Base-by-base conservation (phyloP, 2,329 filamentous ascomycete species). In the Aspergillus neoniger region DNA sequence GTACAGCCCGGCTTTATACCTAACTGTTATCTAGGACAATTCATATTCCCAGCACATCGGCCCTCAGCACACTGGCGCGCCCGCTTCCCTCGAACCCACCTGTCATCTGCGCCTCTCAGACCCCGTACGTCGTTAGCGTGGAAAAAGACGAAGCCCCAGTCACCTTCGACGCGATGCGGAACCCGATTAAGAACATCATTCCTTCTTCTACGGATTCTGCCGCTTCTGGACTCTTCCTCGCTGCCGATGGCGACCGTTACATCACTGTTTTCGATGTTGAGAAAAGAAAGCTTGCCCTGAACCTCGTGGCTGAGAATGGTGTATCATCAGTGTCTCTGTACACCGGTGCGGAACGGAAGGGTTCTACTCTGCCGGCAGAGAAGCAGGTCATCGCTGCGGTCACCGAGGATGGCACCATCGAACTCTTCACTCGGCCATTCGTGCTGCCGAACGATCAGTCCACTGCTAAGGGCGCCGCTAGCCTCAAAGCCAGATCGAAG, bases 361-460 rank as follows among this genome's bases (percentile, higher is more conserved):
- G 61, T 25, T 61, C 62, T 15, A 23, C 63, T 28, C 48, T 62
- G 38, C 61, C 66, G 14, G 53, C 66, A 17, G 74, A 77, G 64
- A 76, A 78, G 53, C 79, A 80, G 59, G 64, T 79, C 7, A 74
- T 84, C 41, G 77, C 77, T 28, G 80, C 73, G 19, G 74, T 83
- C 32, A 82, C 80, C 21, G 74, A 77, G 43, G 78, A 82, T 64
- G 81, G 82, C 51, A 71, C 75, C 14, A 76, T 83, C 49, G 81
- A 84, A 64, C 60, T 84, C 14, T 84, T 84, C 69, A 71, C 74
- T n/a, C 76, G 76, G 58, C 81, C 82, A 12, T 83, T 82, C 58
- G 67, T 75, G 14, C 74, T 76, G 47, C 62, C 71, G 7, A 65
- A 69, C 23, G 66, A 68, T 19, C 63, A 63, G 49, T 70, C 70